phyloP scores from a whole-genome alignment of 1,139 yeast species.

The Meyerozyma carpophila region DNA sequence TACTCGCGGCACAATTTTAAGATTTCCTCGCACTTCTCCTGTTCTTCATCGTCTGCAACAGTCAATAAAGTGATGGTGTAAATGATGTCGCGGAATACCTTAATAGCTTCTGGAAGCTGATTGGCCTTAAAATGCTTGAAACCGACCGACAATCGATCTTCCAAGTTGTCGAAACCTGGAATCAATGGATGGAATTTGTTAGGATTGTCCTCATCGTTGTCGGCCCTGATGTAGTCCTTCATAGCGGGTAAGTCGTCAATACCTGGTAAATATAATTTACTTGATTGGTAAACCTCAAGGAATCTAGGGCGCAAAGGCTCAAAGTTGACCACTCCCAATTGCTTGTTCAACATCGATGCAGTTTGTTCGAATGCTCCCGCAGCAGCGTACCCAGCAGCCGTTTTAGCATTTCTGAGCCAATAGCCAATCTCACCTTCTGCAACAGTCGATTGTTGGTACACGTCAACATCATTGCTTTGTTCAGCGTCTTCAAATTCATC shows the following conservation, averaged over 20 bases:
- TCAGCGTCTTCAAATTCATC: slow-evolving; percentile 34
- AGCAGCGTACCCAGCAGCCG: slow-evolving; percentile 91
- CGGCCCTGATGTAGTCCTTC: slow-evolving; percentile 61
- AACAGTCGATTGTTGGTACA: slow-evolving; percentile 15
- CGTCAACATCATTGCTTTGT: slow-evolving; percentile 24
- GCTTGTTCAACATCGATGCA: slow-evolving; percentile 84
- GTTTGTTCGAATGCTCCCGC: slow-evolving; percentile 97
- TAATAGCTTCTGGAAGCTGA: slow-evolving; percentile 76
- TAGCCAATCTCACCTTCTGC: slow-evolving; percentile 58
- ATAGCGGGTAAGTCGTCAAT: slow-evolving; percentile 67
- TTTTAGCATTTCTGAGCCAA: slow-evolving; percentile 87
- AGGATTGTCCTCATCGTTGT: slow-evolving; percentile 55
- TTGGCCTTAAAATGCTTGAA: slow-evolving; percentile 80
- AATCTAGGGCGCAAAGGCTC: slow-evolving; percentile 84
- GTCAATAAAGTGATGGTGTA: slow-evolving; percentile 70
- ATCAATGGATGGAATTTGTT: slow-evolving; percentile 56
- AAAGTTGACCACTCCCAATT: slow-evolving; percentile 78
- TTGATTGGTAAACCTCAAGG: slow-evolving; percentile 74
- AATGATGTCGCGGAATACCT: slow-evolving; percentile 70
- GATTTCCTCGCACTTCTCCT: slow-evolving; percentile 66
- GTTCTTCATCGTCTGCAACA: slow-evolving; percentile 71
- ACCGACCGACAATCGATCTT: slow-evolving; percentile 63
- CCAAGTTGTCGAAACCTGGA: slow-evolving; percentile 72
- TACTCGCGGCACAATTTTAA: slow-evolving; percentile 80
- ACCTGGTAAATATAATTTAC: slow-evolving; percentile 72